A percentile compares a stretch with the other conserved stretches of the same genome.
Evolutionary conservation across 2,329 filamentous ascomycete genomes (phyloP).

Genomic region (Gremmenia infestans): DNA sequence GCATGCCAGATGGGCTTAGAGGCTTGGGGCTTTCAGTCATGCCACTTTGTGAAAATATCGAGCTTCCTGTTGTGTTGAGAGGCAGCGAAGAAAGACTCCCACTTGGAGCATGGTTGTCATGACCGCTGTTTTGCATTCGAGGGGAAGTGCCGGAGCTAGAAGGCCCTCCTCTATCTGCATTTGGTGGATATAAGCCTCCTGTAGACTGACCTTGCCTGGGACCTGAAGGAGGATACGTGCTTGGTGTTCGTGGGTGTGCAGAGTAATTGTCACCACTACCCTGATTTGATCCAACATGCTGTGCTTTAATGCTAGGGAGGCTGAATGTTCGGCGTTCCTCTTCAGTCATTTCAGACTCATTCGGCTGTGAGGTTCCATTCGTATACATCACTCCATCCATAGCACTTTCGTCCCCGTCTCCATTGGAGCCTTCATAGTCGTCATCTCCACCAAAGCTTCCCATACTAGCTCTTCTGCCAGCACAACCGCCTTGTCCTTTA

Average conservation of each 20-base stretch:
- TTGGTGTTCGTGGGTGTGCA: constrained; percentile 61
- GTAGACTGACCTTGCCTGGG: constrained; percentile 43
- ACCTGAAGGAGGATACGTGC: constrained; percentile 72
- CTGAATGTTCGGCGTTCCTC: constrained; percentile 61
- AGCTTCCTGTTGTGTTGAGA: constrained; percentile 37
- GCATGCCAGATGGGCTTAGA: constrained; percentile 56
- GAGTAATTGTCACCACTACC: constrained; percentile 32
- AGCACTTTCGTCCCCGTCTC: constrained; percentile 48
- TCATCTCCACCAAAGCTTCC: constrained; percentile 77
- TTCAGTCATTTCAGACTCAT: constrained; percentile 56
- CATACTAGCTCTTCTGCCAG: constrained; percentile 82
- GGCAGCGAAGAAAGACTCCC: constrained; percentile 47
- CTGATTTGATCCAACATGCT: constrained; percentile 54
- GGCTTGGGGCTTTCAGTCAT: constrained; percentile 89
- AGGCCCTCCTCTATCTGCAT: constrained; percentile 45
- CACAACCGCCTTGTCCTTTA: constrained; percentile 93
- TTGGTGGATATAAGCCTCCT: constrained; percentile 58
- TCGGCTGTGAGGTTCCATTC: constrained; percentile 40
- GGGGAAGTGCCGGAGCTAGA: constrained; percentile 52
- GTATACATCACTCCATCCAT: constrained; percentile 53
- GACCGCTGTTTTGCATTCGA: constrained; percentile 36
- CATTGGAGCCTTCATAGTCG: constrained; percentile 55
- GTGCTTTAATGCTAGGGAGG: constrained; percentile 69
- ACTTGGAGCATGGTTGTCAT: constrained; percentile 42
- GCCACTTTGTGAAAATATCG: constrained; percentile 62